Percentiles rank a stretch among this genome's conserved stretches.
Evolutionary conservation across 2,329 filamentous ascomycete genomes (phyloP).

Genomic region (Claviceps quebecensis): DNA sequence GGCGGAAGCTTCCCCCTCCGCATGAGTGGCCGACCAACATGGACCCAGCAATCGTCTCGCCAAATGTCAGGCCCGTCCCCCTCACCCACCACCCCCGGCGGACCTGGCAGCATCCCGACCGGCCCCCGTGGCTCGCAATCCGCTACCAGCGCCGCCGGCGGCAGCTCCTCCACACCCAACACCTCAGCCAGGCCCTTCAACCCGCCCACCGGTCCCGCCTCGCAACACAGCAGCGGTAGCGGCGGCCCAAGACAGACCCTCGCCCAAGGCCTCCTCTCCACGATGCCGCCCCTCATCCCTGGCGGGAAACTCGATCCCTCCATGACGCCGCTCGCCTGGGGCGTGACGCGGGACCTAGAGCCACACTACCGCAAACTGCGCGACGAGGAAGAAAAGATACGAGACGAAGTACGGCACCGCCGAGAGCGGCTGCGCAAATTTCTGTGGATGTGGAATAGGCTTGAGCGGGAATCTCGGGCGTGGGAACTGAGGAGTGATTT

Average conservation of each 20-base stretch:
- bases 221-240: constrained; percentile 21
- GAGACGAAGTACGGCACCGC: constrained; percentile 37
- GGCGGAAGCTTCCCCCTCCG: constrained; percentile 29
- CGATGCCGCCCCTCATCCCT: constrained; percentile 36
- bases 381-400: constrained; percentile 44
- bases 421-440: constrained; percentile 41
- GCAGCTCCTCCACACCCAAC: constrained; percentile 24
- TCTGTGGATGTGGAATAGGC: constrained; percentile 37
- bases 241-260: constrained; percentile 28
- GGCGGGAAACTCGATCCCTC: constrained; percentile 40
- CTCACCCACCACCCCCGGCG: constrained; percentile 26
- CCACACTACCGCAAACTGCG: constrained; percentile 38
- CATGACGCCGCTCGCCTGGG: constrained; percentile 27
- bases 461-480: constrained; percentile 38
- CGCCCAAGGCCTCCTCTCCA: constrained; percentile 37
- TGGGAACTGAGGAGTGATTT: constrained; percentile 43
- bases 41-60: constrained; percentile 22
- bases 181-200: constrained; percentile 36
- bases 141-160: constrained; percentile 13
- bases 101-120: constrained; percentile 31
- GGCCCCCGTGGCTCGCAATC: constrained; percentile 27
- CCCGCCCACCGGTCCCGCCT: constrained; percentile 40
- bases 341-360: constrained; percentile 39
- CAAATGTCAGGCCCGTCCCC: constrained; percentile 21
- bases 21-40: constrained; percentile 31